Evolutionary conservation across 1,284 basidiomycete species (phyloP), one percentile per base, ranked within the genome.

Genomic region (Trametes hirsuta): DNA sequence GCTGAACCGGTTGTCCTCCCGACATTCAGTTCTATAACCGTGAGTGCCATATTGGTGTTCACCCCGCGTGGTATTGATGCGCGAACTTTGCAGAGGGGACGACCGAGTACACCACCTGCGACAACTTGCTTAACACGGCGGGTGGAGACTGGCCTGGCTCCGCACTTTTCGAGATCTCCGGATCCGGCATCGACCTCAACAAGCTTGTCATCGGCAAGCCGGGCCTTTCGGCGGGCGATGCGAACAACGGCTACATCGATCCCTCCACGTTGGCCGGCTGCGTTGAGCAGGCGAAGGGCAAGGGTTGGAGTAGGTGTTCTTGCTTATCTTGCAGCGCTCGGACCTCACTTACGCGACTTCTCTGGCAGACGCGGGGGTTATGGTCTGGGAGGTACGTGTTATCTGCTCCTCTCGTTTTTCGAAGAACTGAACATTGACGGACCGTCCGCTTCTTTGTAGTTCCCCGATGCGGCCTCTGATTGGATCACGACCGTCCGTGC

Each of bases 121-220:
- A 67, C 55, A 75, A 75, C 41, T 80, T 88, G 48, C 78, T 88
- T 51, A 84, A 77, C 51, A 72, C 76, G 12, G 84, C 84, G 2
- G 81, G 80, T 25, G 75, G 71, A 65, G 74, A 75, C 18, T 87
- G 79, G 78, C 85, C 85, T 6, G 47, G 78, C 57, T 76, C 77
- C 0, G 70, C 77, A 0, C 55, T 89, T n/a, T 88, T 89, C 76
- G 79, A 90, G 71, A 89, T 90, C 64, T 77, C 81, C 10, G 77
- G 78, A 4, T 81, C 75, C 47, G 85, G 85, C 39, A 79, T 88
- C 5, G 68, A 77, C 2, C 69, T 84, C 41, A 70, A 77, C 69
- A 81, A 82, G 72, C 68, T 81, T 41, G 81, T 84, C 55, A 84
- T 90, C 56, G 88, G 88, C 4, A 90, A 90, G 73, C 87, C 87